Evolutionary conservation across 257 asterid genomes (phyloP), one percentile per base, ranked within the genome.

Genomic region (Penstemon eatonii): DNA sequence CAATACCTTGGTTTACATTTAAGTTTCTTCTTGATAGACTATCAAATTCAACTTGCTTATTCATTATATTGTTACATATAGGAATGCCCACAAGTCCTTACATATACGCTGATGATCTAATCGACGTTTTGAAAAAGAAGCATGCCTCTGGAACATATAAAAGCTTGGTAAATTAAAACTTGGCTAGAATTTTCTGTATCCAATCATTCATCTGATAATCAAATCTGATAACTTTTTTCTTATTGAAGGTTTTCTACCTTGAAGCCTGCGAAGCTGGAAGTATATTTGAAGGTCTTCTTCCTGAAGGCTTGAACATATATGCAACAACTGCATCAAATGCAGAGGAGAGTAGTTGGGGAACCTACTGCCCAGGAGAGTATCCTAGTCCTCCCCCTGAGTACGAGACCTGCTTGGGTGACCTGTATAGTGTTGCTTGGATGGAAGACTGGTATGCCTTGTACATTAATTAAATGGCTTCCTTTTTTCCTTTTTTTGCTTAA

Each of bases 201-300:
- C 25, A 59, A 44, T 56, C 5, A 25, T 51, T 64, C 33, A 8
- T 58, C n/a, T 62, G 65, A 55, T 10, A 42, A 75, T 36, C 66
- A 25, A 68, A 38, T 43, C 68, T 68, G 55, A 75, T 50, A 52
- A 52, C 8, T 66, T 39, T 38, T 7, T 67, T 8, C 43, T 41
- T 70, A 53, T 56, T 49, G 56, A 63, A 93, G 99, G 99, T 91
- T 46, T 86, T 94, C 77, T 94, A 94, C 83, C 77, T 94, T 11
- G 99, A 94, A 83, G 95, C 99, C 73, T 94, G 99, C 62, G 99
- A 94, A 78, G 37, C 98, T 55, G 99, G 99, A 75, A 94, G 97
- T 70, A 89, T 94, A 62, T 94, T 94, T 70, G 99, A 94, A 78
- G 99, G 96, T 73, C 90, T 94, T 70, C 91, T 94, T 63, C 93